phyloP scores from a whole-genome alignment of 2,329 filamentous ascomycete species.

The Diaporthe ampelina region DNA sequence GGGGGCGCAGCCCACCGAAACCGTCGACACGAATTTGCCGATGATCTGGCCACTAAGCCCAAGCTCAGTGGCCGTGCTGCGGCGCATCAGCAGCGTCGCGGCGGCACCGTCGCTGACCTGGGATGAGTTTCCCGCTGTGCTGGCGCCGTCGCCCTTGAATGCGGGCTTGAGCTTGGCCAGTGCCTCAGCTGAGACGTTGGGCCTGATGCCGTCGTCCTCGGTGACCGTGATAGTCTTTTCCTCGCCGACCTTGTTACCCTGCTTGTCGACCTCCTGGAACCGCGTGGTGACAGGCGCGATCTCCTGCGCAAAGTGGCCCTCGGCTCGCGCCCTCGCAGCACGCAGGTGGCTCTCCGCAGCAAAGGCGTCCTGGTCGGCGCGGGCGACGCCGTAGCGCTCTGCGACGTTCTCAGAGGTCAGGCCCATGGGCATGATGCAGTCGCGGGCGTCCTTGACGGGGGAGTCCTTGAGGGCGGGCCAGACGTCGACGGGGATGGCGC shows the following conservation, averaged over 20 bases:
- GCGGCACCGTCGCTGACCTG: conserved; percentile 93
- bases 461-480: conserved; percentile 81
- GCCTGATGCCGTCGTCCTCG: conserved; percentile 86
- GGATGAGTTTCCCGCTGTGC: conserved; percentile 87
- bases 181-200: conserved; percentile 75
- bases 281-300: conserved; percentile 84
- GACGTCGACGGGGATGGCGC: conserved; percentile 85
- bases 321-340: conserved; percentile 77
- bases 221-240: conserved; percentile 76
- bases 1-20: conserved; percentile 82
- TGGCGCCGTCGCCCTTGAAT: conserved; percentile 80
- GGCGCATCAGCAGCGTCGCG: conserved; percentile 85
- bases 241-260: conserved; percentile 67
- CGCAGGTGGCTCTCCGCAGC: conserved; percentile 81
- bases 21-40: conserved; percentile 84
- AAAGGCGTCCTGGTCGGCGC: conserved; percentile 86
- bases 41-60: conserved; percentile 79
- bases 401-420: conserved; percentile 92
- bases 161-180: conserved; percentile 87
- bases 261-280: conserved; percentile 75
- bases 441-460: conserved; percentile 76
- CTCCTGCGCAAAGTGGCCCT: conserved; percentile 81
- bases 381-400: conserved; percentile 77
- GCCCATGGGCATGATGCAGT: conserved; percentile 97
- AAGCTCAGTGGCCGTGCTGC: conserved; percentile 81